Percentiles rank a stretch among this genome's conserved stretches.
Evolutionary conservation across 164 flowering plant species (phyloP).

Genomic region (Vitis rupestris): DNA sequence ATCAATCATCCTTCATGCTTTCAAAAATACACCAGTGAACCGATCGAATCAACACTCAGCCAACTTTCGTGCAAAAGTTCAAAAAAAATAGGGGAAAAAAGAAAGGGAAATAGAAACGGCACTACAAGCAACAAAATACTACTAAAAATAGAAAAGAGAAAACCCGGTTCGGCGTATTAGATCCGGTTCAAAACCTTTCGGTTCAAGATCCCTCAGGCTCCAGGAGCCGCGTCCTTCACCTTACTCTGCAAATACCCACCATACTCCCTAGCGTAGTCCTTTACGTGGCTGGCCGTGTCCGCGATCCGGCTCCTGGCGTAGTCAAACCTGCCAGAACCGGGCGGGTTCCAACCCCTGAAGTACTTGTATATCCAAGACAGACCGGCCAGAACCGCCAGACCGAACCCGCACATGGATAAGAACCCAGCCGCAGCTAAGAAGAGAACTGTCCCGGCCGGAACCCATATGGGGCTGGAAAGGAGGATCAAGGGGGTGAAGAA

Average conservation of each 20-base stretch:
- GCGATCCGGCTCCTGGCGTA: constrained; percentile 76
- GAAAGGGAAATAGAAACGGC: too few relatives aligned
- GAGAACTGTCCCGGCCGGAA: constrained; percentile 52
- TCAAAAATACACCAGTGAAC: too few relatives aligned
- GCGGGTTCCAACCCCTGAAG: constrained; percentile 53
- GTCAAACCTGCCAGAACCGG: constrained; percentile 67
- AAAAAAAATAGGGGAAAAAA: too few relatives aligned
- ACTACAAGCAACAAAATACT: too few relatives aligned
- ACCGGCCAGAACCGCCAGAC: constrained; percentile 38
- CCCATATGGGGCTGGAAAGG: constrained; percentile 81
- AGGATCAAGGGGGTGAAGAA: constrained; percentile 62
- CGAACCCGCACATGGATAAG: constrained; percentile 47
- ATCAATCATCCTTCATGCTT: too few relatives aligned
- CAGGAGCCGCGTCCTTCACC: constrained; percentile 89
- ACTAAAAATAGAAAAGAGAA: too few relatives aligned
- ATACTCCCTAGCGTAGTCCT: constrained; percentile 82
- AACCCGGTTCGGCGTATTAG: neutral
- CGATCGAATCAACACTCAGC: too few relatives aligned
- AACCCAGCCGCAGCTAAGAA: constrained; percentile 42
- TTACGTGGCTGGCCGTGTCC: constrained; percentile 79
- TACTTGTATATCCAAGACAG: constrained; percentile 70
- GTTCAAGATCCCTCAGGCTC: constrained; percentile 47
- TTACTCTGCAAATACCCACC: constrained; percentile 75
- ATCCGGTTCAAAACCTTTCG: neutral
- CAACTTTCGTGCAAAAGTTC: too few relatives aligned